phyloP scores from a whole-genome alignment of 768 basidiomycete species.

The Neoboletus magnificus region DNA sequence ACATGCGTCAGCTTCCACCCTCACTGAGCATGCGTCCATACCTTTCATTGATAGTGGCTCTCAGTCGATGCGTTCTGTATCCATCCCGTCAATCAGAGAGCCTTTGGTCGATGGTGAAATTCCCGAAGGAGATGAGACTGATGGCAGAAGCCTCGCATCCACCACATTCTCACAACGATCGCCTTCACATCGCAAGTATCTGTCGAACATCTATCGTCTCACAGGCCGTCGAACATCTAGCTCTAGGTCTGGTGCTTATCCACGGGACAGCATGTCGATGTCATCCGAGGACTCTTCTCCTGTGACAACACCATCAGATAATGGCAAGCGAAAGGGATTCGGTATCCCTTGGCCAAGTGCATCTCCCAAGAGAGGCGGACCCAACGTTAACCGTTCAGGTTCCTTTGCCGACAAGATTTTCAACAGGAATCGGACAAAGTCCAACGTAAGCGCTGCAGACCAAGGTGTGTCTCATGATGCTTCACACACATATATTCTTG shows the following conservation, averaged over 20 bases:
- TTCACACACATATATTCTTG: background rate
- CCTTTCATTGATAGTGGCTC: constrained; percentile 22
- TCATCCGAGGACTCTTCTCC: constrained; percentile 68
- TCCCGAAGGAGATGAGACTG: constrained; percentile 26
- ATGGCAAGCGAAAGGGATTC: constrained; percentile 31
- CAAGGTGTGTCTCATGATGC: constrained; percentile 37
- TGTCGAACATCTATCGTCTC: constrained; percentile 48
- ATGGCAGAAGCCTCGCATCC: constrained; percentile 31
- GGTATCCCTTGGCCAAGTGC: constrained; percentile 46
- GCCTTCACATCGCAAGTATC: constrained; percentile 43
- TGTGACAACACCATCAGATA: constrained; percentile 57
- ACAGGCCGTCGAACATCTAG: constrained; percentile 38
- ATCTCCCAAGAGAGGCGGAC: constrained; percentile 50
- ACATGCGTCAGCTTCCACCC: constrained; percentile 20
- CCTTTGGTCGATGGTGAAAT: constrained; percentile 22
- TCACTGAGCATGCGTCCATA: constrained; percentile 15
- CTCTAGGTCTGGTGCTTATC: constrained; percentile 39
- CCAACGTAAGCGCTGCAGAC: constrained; percentile 44
- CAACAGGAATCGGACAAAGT: constrained; percentile 51
- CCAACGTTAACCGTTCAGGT: constrained; percentile 43
- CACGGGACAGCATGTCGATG: constrained; percentile 59
- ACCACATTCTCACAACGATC: constrained; percentile 51
- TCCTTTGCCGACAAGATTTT: constrained; percentile 64
- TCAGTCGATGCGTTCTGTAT: constrained; percentile 26
- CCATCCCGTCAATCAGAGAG: constrained; percentile 31